Conservation (phyloP, 2,329 filamentous ascomycete species). For the Claviceps lovelessii region DNA sequence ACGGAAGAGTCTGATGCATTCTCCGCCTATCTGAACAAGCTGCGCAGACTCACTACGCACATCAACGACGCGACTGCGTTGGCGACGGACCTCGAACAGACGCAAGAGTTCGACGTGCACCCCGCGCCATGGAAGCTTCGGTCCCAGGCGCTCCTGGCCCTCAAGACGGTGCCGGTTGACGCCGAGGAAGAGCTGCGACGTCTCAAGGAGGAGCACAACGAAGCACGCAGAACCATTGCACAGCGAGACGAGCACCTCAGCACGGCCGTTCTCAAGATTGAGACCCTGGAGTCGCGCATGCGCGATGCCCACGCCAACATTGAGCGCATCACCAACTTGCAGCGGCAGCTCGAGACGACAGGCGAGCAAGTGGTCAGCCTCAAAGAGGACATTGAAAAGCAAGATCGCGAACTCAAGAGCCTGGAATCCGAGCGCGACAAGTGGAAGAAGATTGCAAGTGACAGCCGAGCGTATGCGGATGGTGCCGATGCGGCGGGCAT, state of each 20-base stretch:
- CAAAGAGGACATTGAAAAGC: slow-evolving; percentile 50
- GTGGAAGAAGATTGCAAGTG: slow-evolving; percentile 56
- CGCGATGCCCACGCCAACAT: slow-evolving; percentile 69
- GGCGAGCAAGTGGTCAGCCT: slow-evolving; percentile 37
- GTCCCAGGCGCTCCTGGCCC: slow-evolving; percentile 66
- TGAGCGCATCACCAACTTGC: slow-evolving; percentile 51
- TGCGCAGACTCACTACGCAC: slow-evolving; percentile 48
- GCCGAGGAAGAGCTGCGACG: slow-evolving; percentile 72
- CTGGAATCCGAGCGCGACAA: slow-evolving; percentile 54
- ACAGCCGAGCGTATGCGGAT: slow-evolving; percentile 41
- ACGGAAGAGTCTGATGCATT: slow-evolving; percentile 51
- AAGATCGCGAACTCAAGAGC: slow-evolving; percentile 50
- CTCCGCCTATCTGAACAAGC: slow-evolving; percentile 49
- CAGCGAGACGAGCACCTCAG: slow-evolving; percentile 71
- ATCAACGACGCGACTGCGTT: slow-evolving; percentile 58
- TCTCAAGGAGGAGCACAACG: slow-evolving; percentile 65
- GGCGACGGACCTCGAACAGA: slow-evolving; percentile 55
- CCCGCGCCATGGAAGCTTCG: slow-evolving; percentile 72
- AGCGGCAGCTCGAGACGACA: slow-evolving; percentile 41
- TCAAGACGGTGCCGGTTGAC: slow-evolving; percentile 67
- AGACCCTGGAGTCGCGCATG: slow-evolving; percentile 79
- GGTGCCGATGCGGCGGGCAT: slow-evolving; percentile 34
- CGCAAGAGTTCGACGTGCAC: slow-evolving; percentile 63
- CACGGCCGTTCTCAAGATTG: slow-evolving; percentile 80
- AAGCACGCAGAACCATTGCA: slow-evolving; percentile 57